phyloP scores from a whole-genome alignment of 1,139 yeast species.

The Debaryomyces sp. region DNA sequence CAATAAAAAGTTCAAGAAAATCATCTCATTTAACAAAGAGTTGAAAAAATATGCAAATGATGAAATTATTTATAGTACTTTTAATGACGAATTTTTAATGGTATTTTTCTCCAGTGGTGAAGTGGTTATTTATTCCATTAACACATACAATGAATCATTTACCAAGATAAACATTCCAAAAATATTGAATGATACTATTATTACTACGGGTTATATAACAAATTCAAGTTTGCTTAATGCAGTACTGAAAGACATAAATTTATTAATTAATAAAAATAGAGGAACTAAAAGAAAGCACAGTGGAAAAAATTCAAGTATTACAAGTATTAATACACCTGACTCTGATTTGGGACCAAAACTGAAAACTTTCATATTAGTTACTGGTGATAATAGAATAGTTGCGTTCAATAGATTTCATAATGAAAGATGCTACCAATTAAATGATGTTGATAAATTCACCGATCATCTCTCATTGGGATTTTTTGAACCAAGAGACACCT shows the following conservation, averaged over 20 bases:
- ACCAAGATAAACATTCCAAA: slow-evolving; percentile 50
- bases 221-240: slow-evolving; percentile 45
- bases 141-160: slow-evolving; percentile 43
- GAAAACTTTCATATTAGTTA: slow-evolving; percentile 64
- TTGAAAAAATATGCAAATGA: slow-evolving; percentile 33
- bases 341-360: slow-evolving; percentile 37
- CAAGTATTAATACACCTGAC: slow-evolving; percentile 12
- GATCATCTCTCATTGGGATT: slow-evolving; percentile 55
- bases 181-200: slow-evolving; percentile 58
- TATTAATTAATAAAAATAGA: slow-evolving; percentile 29
- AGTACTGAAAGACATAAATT: slow-evolving; percentile 42
- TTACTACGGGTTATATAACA: slow-evolving; percentile 69
- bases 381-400: slow-evolving; percentile 75
- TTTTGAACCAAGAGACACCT: slow-evolving; percentile 60
- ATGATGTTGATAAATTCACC: slow-evolving; percentile 58
- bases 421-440: slow-evolving; percentile 66
- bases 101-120: slow-evolving; percentile 60
- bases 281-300: slow-evolving; percentile 37
- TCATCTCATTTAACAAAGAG: slow-evolving; percentile 38
- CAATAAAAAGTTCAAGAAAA: slow-evolving; percentile 59
- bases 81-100: slow-evolving; percentile 54
- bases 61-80: slow-evolving; percentile 54
- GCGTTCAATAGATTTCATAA: slow-evolving; percentile 66
- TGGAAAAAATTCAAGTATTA: slow-evolving; percentile 7
- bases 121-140: slow-evolving; percentile 48